These are phyloP conservation scores for Corchorus olitorius DNA, from an alignment of 345 rosid genomes.

Conservation along the genomic window DNA sequence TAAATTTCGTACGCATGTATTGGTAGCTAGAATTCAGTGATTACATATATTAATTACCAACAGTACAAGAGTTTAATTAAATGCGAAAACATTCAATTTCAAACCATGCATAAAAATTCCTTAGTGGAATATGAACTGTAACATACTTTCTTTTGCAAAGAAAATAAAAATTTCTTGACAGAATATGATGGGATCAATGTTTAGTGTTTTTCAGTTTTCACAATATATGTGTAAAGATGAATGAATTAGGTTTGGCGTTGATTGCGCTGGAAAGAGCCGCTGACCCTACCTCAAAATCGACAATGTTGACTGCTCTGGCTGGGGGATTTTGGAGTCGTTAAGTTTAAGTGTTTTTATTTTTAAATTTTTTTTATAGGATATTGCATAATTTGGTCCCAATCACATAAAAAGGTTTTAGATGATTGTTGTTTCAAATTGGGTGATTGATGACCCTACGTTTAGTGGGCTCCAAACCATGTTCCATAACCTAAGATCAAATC, in stretches of 20 bases:
- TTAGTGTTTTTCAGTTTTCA: conserved; percentile 14
- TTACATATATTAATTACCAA: neutral
- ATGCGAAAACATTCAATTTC: conserved; percentile 1
- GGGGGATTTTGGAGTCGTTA: conserved; percentile 21
- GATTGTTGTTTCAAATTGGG: neutral
- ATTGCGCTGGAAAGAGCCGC: conserved; percentile 32
- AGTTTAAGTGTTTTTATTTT: conserved; percentile 14
- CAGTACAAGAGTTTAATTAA: neutral
- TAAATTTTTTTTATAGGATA: too few species aligned
- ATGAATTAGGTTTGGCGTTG: conserved; percentile 32
- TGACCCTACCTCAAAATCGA: conserved; percentile 16
- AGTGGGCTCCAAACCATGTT: conserved; percentile 1
- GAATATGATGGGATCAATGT: conserved; percentile 1
- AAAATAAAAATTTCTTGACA: neutral
- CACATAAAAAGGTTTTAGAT: neutral
- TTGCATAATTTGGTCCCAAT: neutral
- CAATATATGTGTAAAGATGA: neutral
- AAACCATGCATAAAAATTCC: neutral
- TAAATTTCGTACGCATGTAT: neutral
- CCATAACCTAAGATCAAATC: neutral
- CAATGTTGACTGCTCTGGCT: conserved; percentile 26
- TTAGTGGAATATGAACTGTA: conserved; percentile 32
- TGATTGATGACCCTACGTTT: neutral
- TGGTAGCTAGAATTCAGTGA: neutral
- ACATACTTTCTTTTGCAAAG: neutral